phyloP scores from a whole-genome alignment of 257 asterid genomes.

The Buddleja alternifolia region DNA sequence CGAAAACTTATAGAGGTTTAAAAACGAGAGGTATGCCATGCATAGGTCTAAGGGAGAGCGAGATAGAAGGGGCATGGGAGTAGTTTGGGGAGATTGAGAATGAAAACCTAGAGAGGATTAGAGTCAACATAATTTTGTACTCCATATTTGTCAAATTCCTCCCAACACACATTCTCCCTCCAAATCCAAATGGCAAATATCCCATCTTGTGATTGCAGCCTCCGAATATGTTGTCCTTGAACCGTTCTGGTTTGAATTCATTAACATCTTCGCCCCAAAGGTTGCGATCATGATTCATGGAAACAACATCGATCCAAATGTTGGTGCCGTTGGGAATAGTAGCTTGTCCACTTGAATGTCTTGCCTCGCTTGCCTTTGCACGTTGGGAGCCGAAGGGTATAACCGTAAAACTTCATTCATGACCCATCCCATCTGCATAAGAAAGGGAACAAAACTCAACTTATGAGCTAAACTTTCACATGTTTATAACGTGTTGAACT shows the following conservation, averaged over 20 bases:
- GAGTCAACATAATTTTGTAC: slow-evolving; percentile 64
- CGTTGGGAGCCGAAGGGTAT: slow-evolving; percentile 85
- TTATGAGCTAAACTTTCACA: too few relatives aligned
- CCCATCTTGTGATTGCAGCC: slow-evolving; percentile 95
- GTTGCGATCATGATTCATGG: slow-evolving; percentile 73
- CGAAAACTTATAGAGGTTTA: slow-evolving; percentile 33
- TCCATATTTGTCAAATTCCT: slow-evolving; percentile 73
- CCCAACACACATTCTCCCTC: slow-evolving; percentile 93
- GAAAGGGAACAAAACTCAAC: background rate
- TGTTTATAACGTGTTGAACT: too few relatives aligned
- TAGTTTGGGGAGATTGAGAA: slow-evolving; percentile 70
- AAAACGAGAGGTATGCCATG: slow-evolving; percentile 76
- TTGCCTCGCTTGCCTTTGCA: slow-evolving; percentile 74
- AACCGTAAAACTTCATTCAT: slow-evolving; percentile 77
- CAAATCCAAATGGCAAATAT: slow-evolving; percentile 82
- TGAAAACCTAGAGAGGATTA: slow-evolving; percentile 65
- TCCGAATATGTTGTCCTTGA: slow-evolving; percentile 52
- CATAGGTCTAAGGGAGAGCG: slow-evolving; percentile 84
- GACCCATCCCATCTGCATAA: slow-evolving; percentile 90
- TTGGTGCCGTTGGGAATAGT: slow-evolving; percentile 75
- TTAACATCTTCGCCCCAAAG: slow-evolving; percentile 79
- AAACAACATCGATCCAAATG: slow-evolving; percentile 85
- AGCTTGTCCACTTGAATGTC: slow-evolving; percentile 55
- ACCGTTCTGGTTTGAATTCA: slow-evolving; percentile 79
- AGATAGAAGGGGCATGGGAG: slow-evolving; percentile 59